These are phyloP conservation scores for Fusarium longipes DNA, from an alignment of 2,329 filamentous ascomycete genomes.

Conservation along the genomic window DNA sequence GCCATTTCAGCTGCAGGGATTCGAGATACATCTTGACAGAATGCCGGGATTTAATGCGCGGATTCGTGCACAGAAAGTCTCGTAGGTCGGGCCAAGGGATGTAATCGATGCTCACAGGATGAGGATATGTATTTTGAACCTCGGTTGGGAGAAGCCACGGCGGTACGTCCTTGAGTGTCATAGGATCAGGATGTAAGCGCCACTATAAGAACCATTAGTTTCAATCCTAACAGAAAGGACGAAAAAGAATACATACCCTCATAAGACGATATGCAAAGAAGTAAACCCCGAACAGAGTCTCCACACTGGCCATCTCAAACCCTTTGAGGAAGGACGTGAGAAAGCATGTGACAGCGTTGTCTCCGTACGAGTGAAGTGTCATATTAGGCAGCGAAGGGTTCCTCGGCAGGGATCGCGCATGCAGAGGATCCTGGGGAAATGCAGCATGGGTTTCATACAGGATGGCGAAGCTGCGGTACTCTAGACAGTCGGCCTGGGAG, in stretches of 20 bases:
- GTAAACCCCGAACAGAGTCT: constrained; percentile 43
- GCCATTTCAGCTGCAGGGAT: constrained; percentile 39
- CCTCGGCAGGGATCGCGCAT: constrained; percentile 37
- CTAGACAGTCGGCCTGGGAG: constrained; percentile 39
- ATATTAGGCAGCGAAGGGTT: constrained; percentile 41
- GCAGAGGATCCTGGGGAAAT: constrained; percentile 34
- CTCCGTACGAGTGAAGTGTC: constrained; percentile 39
- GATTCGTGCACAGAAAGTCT: constrained; percentile 39
- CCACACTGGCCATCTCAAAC: constrained; percentile 39
- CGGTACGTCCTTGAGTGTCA: constrained; percentile 38
- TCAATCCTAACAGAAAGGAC: background rate
- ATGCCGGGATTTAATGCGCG: constrained; percentile 34
- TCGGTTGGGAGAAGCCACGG: constrained; percentile 39
- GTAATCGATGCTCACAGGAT: constrained; percentile 43
- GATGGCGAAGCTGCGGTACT: constrained; percentile 42
- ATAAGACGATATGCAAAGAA: constrained; percentile 43
- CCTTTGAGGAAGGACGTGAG: constrained; percentile 41
- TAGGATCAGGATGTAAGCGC: constrained; percentile 41
- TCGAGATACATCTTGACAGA: constrained; percentile 42
- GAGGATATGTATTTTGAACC: constrained; percentile 39
- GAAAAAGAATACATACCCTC: constrained; percentile 22
- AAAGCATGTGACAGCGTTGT: constrained; percentile 40
- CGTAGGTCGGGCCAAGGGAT: constrained; percentile 44
- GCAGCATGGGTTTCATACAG: constrained; percentile 43
- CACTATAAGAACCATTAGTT: constrained; percentile 29